phyloP scores from a whole-genome alignment of 108 stramenopile species.

The Cyclotella cryptica region DNA sequence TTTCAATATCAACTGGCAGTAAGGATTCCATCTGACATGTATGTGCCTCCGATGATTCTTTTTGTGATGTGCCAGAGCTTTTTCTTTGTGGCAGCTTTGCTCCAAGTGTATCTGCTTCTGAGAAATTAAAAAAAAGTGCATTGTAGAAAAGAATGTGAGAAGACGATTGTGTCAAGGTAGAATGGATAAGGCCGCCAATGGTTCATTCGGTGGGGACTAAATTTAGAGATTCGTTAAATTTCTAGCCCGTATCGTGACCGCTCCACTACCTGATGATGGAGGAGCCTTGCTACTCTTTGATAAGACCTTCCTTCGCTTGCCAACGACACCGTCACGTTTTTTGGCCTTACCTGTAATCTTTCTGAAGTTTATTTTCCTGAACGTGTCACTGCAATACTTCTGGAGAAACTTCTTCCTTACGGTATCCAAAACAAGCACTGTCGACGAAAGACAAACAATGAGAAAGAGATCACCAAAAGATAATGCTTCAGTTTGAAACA shows the following conservation, averaged over 20 bases:
- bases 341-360: constrained; percentile 20
- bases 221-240: constrained; percentile 29
- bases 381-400: constrained; percentile 69
- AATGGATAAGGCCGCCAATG: background rate
- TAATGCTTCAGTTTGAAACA: constrained; percentile 96
- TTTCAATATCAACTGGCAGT: constrained; percentile 7
- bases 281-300: background rate
- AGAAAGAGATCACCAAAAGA: constrained; percentile 76
- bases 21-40: constrained; percentile 8
- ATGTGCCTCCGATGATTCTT: background rate
- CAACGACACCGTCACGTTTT: constrained; percentile 23
- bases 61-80: background rate
- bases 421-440: constrained; percentile 86
- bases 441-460: constrained; percentile 81
- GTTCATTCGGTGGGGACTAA: background rate
- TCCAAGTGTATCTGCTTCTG: background rate
- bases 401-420: constrained; percentile 89
- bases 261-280: constrained; percentile 18
- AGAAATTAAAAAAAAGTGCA: background rate
- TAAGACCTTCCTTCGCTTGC: constrained; percentile 17
- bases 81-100: constrained; percentile 3
- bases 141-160: background rate
- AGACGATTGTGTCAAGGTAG: background rate
- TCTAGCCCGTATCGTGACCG: constrained; percentile 18
- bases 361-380: constrained; percentile 35